Evolutionary conservation across 768 basidiomycete species (phyloP).

Genomic region (Mycena olivaceomarginata): DNA sequence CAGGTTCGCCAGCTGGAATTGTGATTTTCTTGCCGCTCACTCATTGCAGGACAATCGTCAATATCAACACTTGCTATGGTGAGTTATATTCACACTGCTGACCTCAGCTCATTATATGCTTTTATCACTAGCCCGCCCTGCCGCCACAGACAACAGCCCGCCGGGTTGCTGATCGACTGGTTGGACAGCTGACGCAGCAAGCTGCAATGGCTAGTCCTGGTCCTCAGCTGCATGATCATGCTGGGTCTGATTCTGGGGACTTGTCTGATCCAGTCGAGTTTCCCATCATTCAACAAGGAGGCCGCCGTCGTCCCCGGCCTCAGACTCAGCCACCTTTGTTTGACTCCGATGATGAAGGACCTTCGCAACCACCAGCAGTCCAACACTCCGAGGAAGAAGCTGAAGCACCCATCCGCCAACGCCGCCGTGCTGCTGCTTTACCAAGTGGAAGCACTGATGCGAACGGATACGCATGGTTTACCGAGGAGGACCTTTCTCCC

Average conservation of each 20-base stretch:
- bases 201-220: slow-evolving; percentile 26
- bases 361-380: not conserved
- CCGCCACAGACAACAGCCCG: too few relatives aligned
- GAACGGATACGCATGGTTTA: not conserved
- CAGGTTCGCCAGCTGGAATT: too few relatives aligned
- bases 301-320: not conserved
- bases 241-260: not conserved
- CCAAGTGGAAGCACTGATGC: not conserved
- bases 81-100: too few relatives aligned
- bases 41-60: too few relatives aligned
- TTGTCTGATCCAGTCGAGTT: not conserved
- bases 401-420: not conserved
- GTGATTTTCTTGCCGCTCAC: too few relatives aligned
- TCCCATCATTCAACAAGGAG: not conserved
- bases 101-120: too few relatives aligned
- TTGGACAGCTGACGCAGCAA: too few relatives aligned
- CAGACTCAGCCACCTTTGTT: too few relatives aligned
- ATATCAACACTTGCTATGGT: too few relatives aligned
- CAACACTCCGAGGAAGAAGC: not conserved
- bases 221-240: slow-evolving; percentile 12
- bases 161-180: too few relatives aligned
- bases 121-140: too few relatives aligned
- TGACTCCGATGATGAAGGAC: not conserved
- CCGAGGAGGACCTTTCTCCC: not conserved
- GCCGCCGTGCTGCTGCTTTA: not conserved